These are phyloP conservation scores for Kitagawia praeruptora DNA, from an alignment of 129 eudicot genomes.

Conservation along the genomic window DNA sequence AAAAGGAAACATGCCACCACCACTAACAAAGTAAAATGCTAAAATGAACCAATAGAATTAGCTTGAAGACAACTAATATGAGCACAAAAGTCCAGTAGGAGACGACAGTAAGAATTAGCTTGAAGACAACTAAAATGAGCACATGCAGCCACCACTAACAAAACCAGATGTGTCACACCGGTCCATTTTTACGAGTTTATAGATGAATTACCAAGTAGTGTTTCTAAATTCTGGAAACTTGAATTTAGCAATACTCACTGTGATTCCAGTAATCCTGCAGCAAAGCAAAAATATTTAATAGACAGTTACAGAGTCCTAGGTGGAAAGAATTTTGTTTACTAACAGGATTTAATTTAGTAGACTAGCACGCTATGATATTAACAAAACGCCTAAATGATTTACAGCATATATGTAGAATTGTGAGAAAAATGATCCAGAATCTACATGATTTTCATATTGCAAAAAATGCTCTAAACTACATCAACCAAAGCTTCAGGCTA, in stretches of 20 bases:
- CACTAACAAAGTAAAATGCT: conserved; percentile 56
- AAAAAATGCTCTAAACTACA: background rate
- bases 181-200: conserved; percentile 32
- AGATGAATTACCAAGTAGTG: background rate
- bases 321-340: background rate
- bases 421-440: background rate
- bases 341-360: background rate
- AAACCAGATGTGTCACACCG: conserved; percentile 55
- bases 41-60: no score
- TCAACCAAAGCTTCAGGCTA: no score
- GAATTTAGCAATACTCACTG: background rate
- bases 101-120: background rate
- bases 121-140: background rate
- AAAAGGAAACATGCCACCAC: conserved; percentile 23
- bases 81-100: background rate
- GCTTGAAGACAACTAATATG: no score
- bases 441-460: background rate
- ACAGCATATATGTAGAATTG: background rate
- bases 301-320: background rate
- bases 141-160: conserved; percentile 45
- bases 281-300: background rate
- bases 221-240: background rate
- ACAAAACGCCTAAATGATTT: background rate
- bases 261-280: background rate
- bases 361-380: background rate